Evolutionary conservation across 2,329 filamentous ascomycete species (phyloP).

Genomic region (Epichloe glyceriae): DNA sequence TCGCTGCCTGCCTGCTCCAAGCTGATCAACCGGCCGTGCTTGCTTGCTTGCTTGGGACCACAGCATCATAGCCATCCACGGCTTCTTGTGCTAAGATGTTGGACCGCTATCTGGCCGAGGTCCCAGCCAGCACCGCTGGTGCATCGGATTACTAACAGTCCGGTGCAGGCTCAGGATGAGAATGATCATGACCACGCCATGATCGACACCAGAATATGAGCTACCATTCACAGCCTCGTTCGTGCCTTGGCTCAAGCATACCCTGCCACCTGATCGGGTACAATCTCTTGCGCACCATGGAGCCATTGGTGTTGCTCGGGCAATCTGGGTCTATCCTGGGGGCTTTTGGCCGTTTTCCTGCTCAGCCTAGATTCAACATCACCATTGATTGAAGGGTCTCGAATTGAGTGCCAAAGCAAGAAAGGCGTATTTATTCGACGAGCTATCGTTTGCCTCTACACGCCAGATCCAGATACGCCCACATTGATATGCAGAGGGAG

Average conservation of each 20-base stretch:
- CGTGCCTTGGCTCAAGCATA: neutral
- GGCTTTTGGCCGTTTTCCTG: neutral
- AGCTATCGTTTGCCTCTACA: neutral
- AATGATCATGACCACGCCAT: neutral
- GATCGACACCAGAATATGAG: neutral
- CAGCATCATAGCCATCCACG: neutral
- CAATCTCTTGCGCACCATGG: no score
- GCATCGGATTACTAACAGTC: neutral
- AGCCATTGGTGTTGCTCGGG: neutral
- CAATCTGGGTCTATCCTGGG: neutral
- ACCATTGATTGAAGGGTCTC: neutral
- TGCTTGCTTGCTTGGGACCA: neutral
- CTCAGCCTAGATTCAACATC: neutral
- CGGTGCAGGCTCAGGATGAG: neutral
- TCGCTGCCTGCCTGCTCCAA: neutral
- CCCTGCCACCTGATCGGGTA: neutral
- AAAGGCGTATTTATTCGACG: neutral
- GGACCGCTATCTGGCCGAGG: neutral
- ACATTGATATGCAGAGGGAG: neutral
- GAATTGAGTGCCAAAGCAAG: neutral
- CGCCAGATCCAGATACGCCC: neutral
- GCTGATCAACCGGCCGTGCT: neutral
- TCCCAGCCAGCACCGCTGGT: neutral
- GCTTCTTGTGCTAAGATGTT: neutral
- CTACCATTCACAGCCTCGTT: neutral